A percentile compares a stretch with the other conserved stretches of the same genome.
Evolutionary conservation across 2,329 filamentous ascomycete genomes (phyloP).

Genomic region (Podosphaera xanthii): DNA sequence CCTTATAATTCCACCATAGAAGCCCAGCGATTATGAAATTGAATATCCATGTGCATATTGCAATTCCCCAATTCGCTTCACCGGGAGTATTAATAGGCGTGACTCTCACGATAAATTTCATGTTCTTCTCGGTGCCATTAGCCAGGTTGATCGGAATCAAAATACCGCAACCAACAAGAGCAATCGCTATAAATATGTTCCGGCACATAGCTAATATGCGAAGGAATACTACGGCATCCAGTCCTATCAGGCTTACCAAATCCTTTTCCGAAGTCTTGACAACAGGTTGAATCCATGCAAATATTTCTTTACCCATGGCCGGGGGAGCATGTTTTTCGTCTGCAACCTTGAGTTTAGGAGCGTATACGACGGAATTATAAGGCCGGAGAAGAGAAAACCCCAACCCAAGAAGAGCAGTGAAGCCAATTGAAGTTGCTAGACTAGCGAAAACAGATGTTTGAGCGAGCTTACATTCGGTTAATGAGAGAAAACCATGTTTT

Average conservation of each 20-base stretch:
- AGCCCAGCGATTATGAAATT: slow-evolving; percentile 58
- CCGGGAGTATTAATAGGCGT: slow-evolving; percentile 33
- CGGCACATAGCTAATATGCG: slow-evolving; percentile 78
- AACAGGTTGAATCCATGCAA: slow-evolving; percentile 67
- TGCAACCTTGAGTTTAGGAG: slow-evolving; percentile 78
- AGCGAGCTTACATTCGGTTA: slow-evolving; percentile 10
- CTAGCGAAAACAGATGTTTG: slow-evolving; percentile 51
- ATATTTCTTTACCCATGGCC: slow-evolving; percentile 62
- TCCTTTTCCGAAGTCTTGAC: slow-evolving; percentile 55
- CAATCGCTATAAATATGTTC: slow-evolving; percentile 60
- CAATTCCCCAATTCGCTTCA: slow-evolving; percentile 32
- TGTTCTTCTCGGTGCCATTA: slow-evolving; percentile 19
- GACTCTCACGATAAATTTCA: slow-evolving; percentile 30
- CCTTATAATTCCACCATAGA: slow-evolving; percentile 76
- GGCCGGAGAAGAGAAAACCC: slow-evolving; percentile 77
- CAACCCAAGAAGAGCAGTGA: slow-evolving; percentile 51
- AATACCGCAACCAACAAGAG: slow-evolving; percentile 50
- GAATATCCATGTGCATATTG: slow-evolving; percentile 39
- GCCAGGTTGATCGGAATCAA: slow-evolving; percentile 61
- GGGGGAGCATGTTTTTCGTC: slow-evolving; percentile 80
- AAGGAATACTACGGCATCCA: slow-evolving; percentile 82
- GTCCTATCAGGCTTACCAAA: slow-evolving; percentile 58
- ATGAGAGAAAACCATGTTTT: not conserved
- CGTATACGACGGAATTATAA: slow-evolving; percentile 80
- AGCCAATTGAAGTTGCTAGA: slow-evolving; percentile 53